phyloP scores from a whole-genome alignment of 352 stramenopile genomes.

The Pythium aphanidermatum region DNA sequence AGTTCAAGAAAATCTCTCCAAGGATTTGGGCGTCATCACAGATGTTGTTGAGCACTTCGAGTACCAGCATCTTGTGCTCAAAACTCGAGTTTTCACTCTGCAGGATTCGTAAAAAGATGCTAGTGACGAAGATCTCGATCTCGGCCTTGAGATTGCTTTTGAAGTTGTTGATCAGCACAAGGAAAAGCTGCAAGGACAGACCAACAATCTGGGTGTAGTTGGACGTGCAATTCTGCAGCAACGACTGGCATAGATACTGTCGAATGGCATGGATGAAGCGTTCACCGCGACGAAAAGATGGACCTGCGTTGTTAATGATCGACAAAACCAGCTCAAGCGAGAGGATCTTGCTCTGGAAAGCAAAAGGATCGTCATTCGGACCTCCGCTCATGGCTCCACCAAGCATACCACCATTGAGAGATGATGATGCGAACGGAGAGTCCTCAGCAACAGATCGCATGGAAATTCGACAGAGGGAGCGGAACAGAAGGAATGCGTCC shows the following conservation, averaged over 20 bases:
- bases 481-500: conserved; percentile 97
- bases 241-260: conserved; percentile 94
- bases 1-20: conserved; percentile 99
- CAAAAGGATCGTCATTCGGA: conserved; percentile 85
- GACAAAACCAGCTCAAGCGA: conserved; percentile 96
- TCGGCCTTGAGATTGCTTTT: conserved; percentile 96
- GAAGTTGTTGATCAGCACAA: conserved; percentile 92
- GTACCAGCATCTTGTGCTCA: conserved; percentile 96
- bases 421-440: conserved; percentile 34
- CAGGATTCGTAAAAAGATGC: conserved; percentile 97
- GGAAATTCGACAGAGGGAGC: conserved; percentile 92
- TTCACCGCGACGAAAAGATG: conserved; percentile 92
- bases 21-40: conserved; percentile 93
- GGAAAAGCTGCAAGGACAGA: conserved; percentile 97
- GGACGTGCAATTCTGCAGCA: conserved; percentile 99
- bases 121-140: conserved; percentile 98
- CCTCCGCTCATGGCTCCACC: conserved; percentile 23
- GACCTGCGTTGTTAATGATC: conserved; percentile 95
- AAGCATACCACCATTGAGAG: conserved; percentile 17
- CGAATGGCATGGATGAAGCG: conserved; percentile 97
- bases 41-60: conserved; percentile 95
- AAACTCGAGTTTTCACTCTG: conserved; percentile 97
- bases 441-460: conserved; percentile 93
- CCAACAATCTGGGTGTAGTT: conserved; percentile 95
- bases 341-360: conserved; percentile 95